Conservation (phyloP, 176 grass and related monocot species). For the Cenchrus purpureus region DNA sequence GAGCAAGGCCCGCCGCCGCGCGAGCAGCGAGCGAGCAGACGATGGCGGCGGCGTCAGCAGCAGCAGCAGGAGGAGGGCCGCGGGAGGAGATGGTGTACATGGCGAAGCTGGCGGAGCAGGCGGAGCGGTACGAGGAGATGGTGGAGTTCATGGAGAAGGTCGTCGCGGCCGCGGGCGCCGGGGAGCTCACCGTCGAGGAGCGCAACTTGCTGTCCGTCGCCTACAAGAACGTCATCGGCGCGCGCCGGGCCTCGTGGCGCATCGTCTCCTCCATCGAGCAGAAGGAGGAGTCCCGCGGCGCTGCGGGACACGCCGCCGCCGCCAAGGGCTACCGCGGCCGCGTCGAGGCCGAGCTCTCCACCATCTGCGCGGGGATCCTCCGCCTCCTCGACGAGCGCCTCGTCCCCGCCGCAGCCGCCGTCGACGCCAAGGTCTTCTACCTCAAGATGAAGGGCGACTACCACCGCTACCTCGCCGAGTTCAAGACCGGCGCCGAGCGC, state of each 20-base stretch:
- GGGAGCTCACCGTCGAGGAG: conserved; percentile 93
- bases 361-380: conserved; percentile 88
- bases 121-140: conserved; percentile 99
- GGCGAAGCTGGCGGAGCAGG: conserved; percentile 97
- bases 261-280: conserved; percentile 99
- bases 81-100: conserved; percentile 91
- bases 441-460: conserved; percentile 99
- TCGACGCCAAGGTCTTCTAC: conserved; percentile 96
- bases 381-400: conserved; percentile 76
- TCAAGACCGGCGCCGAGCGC: conserved; percentile 76
- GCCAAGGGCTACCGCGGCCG: conserved; percentile 68
- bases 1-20: neutral
- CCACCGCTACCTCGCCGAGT: conserved; percentile 95
- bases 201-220: conserved; percentile 96
- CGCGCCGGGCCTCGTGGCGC: conserved; percentile 89
- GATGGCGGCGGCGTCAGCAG: conserved; percentile 29
- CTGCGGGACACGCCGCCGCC: conserved; percentile 58
- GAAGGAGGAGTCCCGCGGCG: conserved; percentile 89
- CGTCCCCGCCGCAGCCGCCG: conserved; percentile 57
- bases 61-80: conserved; percentile 20
- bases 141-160: conserved; percentile 99
- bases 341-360: conserved; percentile 84
- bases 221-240: conserved; percentile 99
- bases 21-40: neutral
- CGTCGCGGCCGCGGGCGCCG: conserved; percentile 39